Evolutionary conservation across 1,139 yeast genomes (phyloP).

Genomic region (Wickerhamomyces sp.): DNA sequence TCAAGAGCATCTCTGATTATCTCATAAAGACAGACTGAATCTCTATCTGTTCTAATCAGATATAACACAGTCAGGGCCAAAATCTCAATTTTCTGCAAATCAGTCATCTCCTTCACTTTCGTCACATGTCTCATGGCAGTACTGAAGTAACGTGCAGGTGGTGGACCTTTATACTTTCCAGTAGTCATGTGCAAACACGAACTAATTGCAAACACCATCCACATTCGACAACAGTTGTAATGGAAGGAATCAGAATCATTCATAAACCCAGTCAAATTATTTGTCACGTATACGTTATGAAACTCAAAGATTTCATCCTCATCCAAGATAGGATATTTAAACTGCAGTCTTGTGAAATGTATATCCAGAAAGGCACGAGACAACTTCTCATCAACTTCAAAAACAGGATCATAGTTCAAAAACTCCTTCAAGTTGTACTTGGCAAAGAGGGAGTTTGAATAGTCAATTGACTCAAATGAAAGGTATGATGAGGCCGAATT

Average conservation of each 20-base stretch:
- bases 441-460: slow-evolving; percentile 33
- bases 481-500: slow-evolving; percentile 21
- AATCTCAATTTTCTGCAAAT: slow-evolving; percentile 43
- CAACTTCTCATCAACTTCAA: slow-evolving; percentile 39
- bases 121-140: slow-evolving; percentile 51
- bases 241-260: slow-evolving; percentile 35
- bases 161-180: slow-evolving; percentile 44
- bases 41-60: slow-evolving; percentile 51
- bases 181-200: slow-evolving; percentile 44
- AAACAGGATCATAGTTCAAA: slow-evolving; percentile 38
- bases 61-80: slow-evolving; percentile 44
- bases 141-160: slow-evolving; percentile 45
- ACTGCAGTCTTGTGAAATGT: slow-evolving; percentile 45
- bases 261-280: slow-evolving; percentile 26
- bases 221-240: slow-evolving; percentile 45
- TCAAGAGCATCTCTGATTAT: slow-evolving; percentile 46
- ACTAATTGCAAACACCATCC: slow-evolving; percentile 44
- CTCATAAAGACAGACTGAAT: slow-evolving; percentile 44
- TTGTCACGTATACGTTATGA: slow-evolving; percentile 37
- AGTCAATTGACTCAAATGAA: slow-evolving; percentile 32
- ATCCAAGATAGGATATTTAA: slow-evolving; percentile 44
- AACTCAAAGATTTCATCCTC: slow-evolving; percentile 42
- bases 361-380: slow-evolving; percentile 42
- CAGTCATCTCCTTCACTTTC: slow-evolving; percentile 34
- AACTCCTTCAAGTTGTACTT: slow-evolving; percentile 39